Evolutionary conservation across 768 basidiomycete genomes (phyloP), one percentile per base, ranked within the genome.

Genomic region (Phlebiopsis gigantea): DNA sequence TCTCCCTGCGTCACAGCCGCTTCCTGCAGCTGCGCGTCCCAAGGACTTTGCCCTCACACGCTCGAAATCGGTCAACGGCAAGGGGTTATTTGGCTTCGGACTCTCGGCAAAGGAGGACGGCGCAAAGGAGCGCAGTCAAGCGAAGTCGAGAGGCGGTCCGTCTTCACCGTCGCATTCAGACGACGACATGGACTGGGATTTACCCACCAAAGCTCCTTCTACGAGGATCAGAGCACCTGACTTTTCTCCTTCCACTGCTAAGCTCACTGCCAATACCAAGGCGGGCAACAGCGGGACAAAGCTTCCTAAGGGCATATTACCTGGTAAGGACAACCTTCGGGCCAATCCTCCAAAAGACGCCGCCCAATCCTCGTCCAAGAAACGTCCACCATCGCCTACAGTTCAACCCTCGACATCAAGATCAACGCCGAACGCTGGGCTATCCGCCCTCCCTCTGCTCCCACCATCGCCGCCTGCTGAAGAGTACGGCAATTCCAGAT

Each of bases 391-490:
- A 25, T 49, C 56, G 24, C 22, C 57, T 4, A 57, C 64, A 28
- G 64, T 55, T 39, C 70, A 64, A 21, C 53, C 70, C n/a, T 72
- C 77, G n/a, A 56, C 56, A 58, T 44, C 75, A 29, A 43, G 22
- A 50, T 49, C 34, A 39, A 46, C 55, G 42, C 55, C 62, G 30
- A 61, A 54, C 26, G 51, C 55, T 24, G 59, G 34, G 46, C 68
- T 47, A 65, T 64, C 48, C n/a, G 22, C 30, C 5, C 50, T 51
- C 30, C 39, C 50, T 67, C 77, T 88, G 47, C 66, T 88, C 52
- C 85, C 86, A 6, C 87, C 87, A 17, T 87, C 88, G 17, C 88
- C 88, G n/a, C 83, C 85, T 3, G 17, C 77, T 78, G 2, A 71
- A 62, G 10, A 62, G 59, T 22, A 51, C 60, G 2, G 61, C 50